phyloP scores from a whole-genome alignment of 2,329 filamentous ascomycete genomes.

The Teratosphaeria destructans region DNA sequence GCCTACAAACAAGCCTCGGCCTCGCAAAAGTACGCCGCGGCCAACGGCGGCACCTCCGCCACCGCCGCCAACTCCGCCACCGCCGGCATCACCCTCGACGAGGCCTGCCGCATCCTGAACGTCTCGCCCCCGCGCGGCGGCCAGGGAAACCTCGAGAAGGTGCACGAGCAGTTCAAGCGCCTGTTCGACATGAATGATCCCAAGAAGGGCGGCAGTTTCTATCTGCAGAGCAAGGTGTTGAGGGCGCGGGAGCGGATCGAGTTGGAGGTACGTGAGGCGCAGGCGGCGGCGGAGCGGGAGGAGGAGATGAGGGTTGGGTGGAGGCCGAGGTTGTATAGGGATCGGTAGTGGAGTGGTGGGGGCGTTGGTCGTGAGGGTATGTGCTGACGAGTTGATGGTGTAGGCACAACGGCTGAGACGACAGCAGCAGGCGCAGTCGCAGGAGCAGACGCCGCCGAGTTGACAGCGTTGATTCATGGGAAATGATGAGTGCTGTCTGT shows the following conservation, averaged over 20 bases:
- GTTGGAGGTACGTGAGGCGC: conserved; percentile 64
- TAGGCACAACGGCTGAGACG: conserved; percentile 21
- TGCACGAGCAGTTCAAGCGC: conserved; percentile 82
- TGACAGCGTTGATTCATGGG: conserved; percentile 1
- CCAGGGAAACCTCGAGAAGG: conserved; percentile 64
- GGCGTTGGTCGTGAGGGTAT: conserved; percentile 2
- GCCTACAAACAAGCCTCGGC: conserved; percentile 93
- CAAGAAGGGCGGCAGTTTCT: conserved; percentile 92
- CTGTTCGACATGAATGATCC: conserved; percentile 93
- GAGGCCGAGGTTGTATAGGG: conserved; percentile 92
- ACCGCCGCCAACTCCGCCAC: conserved; percentile 47
- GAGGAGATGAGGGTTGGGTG: conserved; percentile 75
- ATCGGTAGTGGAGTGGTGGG: conserved; percentile 36
- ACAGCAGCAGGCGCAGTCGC: conserved; percentile 9
- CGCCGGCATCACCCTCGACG: conserved; percentile 79
- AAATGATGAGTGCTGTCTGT: background rate
- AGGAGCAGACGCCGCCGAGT: conserved; percentile 6
- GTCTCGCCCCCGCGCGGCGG: conserved; percentile 78
- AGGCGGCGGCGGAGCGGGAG: conserved; percentile 62
- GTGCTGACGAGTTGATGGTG: conserved; percentile 12
- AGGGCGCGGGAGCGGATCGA: conserved; percentile 87
- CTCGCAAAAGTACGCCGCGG: conserved; percentile 37
- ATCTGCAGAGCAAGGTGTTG: conserved; percentile 93
- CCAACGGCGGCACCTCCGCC: conserved; percentile 12
- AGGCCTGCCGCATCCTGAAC: conserved; percentile 95